A percentile compares a stretch with the other conserved stretches of the same genome.
Evolutionary conservation across 768 basidiomycete species (phyloP).

Genomic region (Grammothele lineata): DNA sequence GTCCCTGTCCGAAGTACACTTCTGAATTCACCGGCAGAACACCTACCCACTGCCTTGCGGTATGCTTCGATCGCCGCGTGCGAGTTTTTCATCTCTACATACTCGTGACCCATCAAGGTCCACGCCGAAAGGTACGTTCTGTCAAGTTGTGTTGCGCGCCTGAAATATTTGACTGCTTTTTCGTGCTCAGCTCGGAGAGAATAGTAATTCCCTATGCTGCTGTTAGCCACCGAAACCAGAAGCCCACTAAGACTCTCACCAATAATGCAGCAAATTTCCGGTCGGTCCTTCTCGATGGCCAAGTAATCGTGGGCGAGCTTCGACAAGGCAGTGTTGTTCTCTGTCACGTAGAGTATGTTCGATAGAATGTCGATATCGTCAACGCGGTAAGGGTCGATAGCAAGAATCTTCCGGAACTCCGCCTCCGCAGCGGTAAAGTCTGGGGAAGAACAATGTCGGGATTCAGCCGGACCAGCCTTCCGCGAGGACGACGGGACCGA

Average conservation of each 20-base stretch:
- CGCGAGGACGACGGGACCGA: neutral
- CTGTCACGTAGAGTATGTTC: conserved; percentile 94
- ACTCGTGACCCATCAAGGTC: conserved; percentile 99
- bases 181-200: conserved; percentile 91
- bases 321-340: conserved; percentile 83
- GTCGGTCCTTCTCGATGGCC: conserved; percentile 84
- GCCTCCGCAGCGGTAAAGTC: conserved; percentile 85
- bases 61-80: conserved; percentile 99
- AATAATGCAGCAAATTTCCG: conserved; percentile 94
- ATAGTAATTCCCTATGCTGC: conserved; percentile 93
- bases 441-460: conserved; percentile 28
- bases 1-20: neutral
- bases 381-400: conserved; percentile 79
- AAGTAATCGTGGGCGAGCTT: conserved; percentile 90
- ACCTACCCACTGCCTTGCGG: conserved; percentile 86
- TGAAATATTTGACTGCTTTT: conserved; percentile 94
- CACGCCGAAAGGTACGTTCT: conserved; percentile 94
- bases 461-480: neutral
- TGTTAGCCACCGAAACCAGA: no score
- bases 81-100: conserved; percentile 98
- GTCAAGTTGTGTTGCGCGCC: conserved; percentile 91
- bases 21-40: neutral
- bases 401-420: conserved; percentile 81
- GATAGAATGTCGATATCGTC: conserved; percentile 96
- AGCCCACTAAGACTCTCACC: conserved; percentile 56